Base-by-base conservation (phyloP, 352 stramenopile species). In the Phytopythium ostracodes region DNA sequence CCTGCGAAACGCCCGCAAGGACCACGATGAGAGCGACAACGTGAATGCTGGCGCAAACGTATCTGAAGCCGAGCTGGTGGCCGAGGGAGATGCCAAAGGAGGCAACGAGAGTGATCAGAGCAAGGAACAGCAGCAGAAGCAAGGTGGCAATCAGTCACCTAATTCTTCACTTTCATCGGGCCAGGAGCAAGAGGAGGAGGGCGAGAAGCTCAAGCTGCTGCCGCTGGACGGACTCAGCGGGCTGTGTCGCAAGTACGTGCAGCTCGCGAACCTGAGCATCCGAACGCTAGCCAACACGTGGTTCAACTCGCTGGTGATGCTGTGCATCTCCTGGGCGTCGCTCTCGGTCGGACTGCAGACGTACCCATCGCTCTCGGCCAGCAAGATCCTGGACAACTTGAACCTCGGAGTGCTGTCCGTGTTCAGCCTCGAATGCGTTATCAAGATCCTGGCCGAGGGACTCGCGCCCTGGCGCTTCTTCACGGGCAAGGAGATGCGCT, bases 381-480 rank as follows among this genome's bases (percentile, higher is more conserved):
- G 69, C 27, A 22, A 62, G 0, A 62, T 85, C 25, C 59, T 95
- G 12, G 78, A 91, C 52, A 54, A 79, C 38, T 56, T 96, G 59
- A 85, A 96, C 63, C 75, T 81, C 4, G 52, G 67, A 9, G 81
- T 95, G 0, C 75, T 94, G 12, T 56, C 74, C 11, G 70, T 92
- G 6, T 96, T 96, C 64, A 92, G 88, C 35, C 65, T 91, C 17
- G 87, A 96, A 56, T 80, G 76, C 20, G 33, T 72, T 7, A 70
- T 92, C 43, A 96, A 96, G 73, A 89, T 96, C 53, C 31, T 87
- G 27, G 81, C 85, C 4, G 86, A 96, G 57, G 88, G 86, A 0
- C 63, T 89, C 14, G 63, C 56, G 35, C 88, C 88, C 10, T 96
- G 81, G 84, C 40, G 46, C 9, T 96, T 91, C 46, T 96, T 96